Percentiles rank a stretch among this genome's conserved stretches.
Evolutionary conservation across 164 flowering plant species (phyloP).

Genomic region (Saururus chinensis): DNA sequence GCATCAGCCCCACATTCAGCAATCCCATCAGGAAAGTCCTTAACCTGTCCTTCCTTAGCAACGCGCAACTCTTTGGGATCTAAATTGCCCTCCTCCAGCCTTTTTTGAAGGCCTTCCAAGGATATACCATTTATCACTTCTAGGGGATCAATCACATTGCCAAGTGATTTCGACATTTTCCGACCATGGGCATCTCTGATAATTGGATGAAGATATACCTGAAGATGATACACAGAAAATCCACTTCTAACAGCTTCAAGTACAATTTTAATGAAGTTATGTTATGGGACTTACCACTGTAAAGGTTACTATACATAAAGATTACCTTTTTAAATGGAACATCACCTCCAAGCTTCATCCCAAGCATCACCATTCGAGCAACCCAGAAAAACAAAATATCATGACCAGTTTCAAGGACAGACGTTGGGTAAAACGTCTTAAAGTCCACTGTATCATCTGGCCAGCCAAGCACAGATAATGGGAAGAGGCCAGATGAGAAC

Average conservation of each 20-base stretch:
- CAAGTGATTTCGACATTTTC: constrained; percentile 97
- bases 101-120: constrained; percentile 73
- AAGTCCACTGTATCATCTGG: constrained; percentile 82
- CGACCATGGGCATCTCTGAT: constrained; percentile 99
- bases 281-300: background rate
- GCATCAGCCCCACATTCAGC: constrained; percentile 97
- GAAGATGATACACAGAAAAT: constrained; percentile 7
- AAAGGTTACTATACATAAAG: no score
- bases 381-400: constrained; percentile 98
- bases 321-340: constrained; percentile 84
- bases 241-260: background rate
- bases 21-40: constrained; percentile 86
- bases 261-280: background rate
- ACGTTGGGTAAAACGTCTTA: constrained; percentile 79
- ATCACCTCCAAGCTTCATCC: constrained; percentile 82
- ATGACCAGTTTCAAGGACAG: constrained; percentile 95
- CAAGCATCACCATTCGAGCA: constrained; percentile 96
- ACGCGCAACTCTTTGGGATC: constrained; percentile 42
- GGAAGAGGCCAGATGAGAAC: constrained; percentile 96
- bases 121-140: constrained; percentile 88
- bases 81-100: constrained; percentile 83
- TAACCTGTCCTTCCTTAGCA: constrained; percentile 76
- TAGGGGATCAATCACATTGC: constrained; percentile 94
- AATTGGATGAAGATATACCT: constrained; percentile 98
- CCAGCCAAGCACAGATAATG: constrained; percentile 92